Evolutionary conservation across 345 rosid species (phyloP), one percentile per base, ranked within the genome.

Genomic region (Salix brachista): DNA sequence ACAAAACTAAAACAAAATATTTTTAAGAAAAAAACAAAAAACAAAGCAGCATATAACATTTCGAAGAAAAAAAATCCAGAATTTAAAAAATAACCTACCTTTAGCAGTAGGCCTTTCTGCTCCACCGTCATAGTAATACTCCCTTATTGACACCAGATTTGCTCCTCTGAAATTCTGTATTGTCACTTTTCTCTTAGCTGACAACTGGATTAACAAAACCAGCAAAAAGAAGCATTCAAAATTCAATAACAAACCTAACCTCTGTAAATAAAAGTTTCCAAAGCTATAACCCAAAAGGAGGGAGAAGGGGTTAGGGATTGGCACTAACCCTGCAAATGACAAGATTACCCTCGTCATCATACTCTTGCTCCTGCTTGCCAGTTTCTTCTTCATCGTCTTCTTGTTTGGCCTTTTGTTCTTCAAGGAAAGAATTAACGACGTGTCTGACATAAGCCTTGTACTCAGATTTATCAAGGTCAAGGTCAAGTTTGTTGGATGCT

Each of bases 71-170:
- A 69, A 25, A 67, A 46, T 3, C 25, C 18, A 32, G 10, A 25
- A 56, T 5, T 16, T 60, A 41, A 28, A 4, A 52, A 16, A 28
- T 18, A 52, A 41, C 19, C 1, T 26, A 94, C 99, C 99, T 87
- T 92, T 95, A 52, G 97, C 74, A 71, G 88, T 60, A 70, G 99
- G 99, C 77, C 91, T 89, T n/a, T 95, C 98, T 85, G 87, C 91
- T 75, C 93, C 97, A 73, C 88, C 98, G 81, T 90, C 92, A 26
- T 78, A 82, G 73, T 87, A 96, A 68, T 85, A 91, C 86, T 96
- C 98, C 85, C 99, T 85, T 4, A 93, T 91, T 0, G 99, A 96
- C 44, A 96, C 87, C 91, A 93, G 86, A 66, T 77, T 79, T 76
- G 79, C 93, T 65, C 99, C 99, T 76, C 76, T 79, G 74, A 96